These are phyloP conservation scores for Bipolaris cookei DNA, from an alignment of 2,329 filamentous ascomycete species.

Conservation along the genomic window DNA sequence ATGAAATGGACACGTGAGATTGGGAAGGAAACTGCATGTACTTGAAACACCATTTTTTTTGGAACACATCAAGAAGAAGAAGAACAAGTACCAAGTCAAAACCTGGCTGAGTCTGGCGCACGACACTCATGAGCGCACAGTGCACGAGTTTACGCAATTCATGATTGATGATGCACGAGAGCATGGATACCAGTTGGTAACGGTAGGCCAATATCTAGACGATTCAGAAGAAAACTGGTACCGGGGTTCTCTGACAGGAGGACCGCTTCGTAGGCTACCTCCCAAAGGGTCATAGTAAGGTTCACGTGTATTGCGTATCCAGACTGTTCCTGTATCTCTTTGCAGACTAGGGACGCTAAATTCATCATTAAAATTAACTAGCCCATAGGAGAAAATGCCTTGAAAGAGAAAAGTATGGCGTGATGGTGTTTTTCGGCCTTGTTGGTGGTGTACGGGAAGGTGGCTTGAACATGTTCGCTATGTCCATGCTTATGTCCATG, in stretches of 20 bases:
- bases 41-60: slow-evolving; percentile 2
- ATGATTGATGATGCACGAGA: slow-evolving; percentile 7
- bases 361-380: no score
- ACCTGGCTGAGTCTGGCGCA: slow-evolving; percentile 7
- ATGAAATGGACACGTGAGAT: not conserved
- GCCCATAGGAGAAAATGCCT: no score
- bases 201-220: slow-evolving; percentile 64
- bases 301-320: not conserved
- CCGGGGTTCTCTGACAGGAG: slow-evolving; percentile 25
- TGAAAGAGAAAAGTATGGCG: no score
- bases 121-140: slow-evolving; percentile 1
- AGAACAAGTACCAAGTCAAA: not conserved
- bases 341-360: no score
- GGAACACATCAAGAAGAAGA: not conserved
- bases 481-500: no score
- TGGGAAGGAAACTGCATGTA: slow-evolving; percentile 8
- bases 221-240: slow-evolving; percentile 63
- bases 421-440: no score
- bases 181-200: slow-evolving; percentile 50
- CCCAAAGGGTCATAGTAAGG: not conserved
- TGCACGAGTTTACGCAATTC: slow-evolving; percentile 9
- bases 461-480: no score
- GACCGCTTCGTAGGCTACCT: not conserved
- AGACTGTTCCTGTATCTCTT: no score
- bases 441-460: no score